Evolutionary conservation across 805 yeast genomes (phyloP), one percentile per base, ranked within the genome.

Genomic region (Naumovozyma baii): DNA sequence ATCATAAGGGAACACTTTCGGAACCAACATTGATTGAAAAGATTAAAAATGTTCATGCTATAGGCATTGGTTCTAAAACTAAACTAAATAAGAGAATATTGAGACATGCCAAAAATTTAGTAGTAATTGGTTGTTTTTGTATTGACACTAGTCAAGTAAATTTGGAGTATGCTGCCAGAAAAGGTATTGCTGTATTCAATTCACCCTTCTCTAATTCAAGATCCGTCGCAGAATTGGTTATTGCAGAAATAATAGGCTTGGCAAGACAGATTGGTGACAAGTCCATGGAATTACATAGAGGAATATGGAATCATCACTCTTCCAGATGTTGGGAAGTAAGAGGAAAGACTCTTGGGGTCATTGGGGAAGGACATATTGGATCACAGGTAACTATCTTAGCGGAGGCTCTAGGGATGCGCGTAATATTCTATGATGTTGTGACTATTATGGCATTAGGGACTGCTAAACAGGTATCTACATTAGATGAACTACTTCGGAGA

Each of bases 341-440:
- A 69, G 97, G 97, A 50, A 90, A 92, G 68, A 90, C 97, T 36
- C 73, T 90, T 52, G 98, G 97, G 43, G 90, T 92, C 55, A 73
- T 90, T 31, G 98, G 98, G 49, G 92, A 92, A 59, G 98, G 98
- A 52, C 98, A 90, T 66, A 92, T 90, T 69, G 98, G 98, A 52
- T 70, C 97, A 36, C 98, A 90, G 69, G 76, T 90, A 59, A 83
- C 95, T 5, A 97, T 92, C 5, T 70, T 90, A 54, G 97, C 98
- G 36, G 98, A 90, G 72, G 76, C 96, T 34, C 76, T 90, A 78
- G 98, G 98, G 67, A 83, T 92, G 96, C 82, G 82, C 50, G 96
- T 90, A 37, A 67, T 90, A 45, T 90, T 88, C 71, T 86, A 87
- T 65, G 98, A 90, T 63, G 82, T 84, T 31, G 57, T 74, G 39